These are phyloP conservation scores for Rhizopogon vesiculosus DNA, from an alignment of 768 basidiomycete species.

Conservation along the genomic window DNA sequence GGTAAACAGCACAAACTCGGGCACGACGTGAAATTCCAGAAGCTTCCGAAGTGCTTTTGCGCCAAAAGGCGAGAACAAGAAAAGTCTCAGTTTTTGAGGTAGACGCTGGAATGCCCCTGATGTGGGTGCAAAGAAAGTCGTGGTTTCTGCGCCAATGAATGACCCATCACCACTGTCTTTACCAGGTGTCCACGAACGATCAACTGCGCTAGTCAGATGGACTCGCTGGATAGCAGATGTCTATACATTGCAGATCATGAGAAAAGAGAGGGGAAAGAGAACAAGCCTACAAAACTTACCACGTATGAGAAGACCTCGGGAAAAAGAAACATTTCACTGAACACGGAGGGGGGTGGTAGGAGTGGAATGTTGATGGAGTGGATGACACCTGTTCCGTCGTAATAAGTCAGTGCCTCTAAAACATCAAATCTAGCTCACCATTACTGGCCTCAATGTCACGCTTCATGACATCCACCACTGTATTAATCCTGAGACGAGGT, in stretches of 20 bases:
- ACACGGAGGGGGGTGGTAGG: slow-evolving; percentile 48
- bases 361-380: slow-evolving; percentile 54
- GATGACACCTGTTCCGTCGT: slow-evolving; percentile 33
- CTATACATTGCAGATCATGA: slow-evolving; percentile 20
- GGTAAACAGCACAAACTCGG: slow-evolving; percentile 43
- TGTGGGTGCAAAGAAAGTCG: slow-evolving; percentile 50
- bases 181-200: slow-evolving; percentile 39
- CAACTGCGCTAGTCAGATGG: slow-evolving; percentile 38
- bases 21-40: slow-evolving; percentile 54
- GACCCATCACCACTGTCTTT: slow-evolving; percentile 31
- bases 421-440: slow-evolving; percentile 30
- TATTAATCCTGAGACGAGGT: slow-evolving; percentile 40
- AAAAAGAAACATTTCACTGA: slow-evolving; percentile 41
- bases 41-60: slow-evolving; percentile 45
- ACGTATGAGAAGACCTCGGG: slow-evolving; percentile 44
- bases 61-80: slow-evolving; percentile 61
- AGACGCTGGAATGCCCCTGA: slow-evolving; percentile 45
- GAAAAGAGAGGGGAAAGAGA: background rate
- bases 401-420: background rate
- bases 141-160: slow-evolving; percentile 40
- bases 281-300: slow-evolving; percentile 23
- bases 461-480: slow-evolving; percentile 38
- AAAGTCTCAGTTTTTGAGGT: slow-evolving; percentile 46
- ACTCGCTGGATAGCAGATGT: slow-evolving; percentile 55
- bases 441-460: slow-evolving; percentile 43